Evolutionary conservation across 177 flowering plant species (phyloP), one percentile per base, ranked within the genome.

Genomic region (Vitis hybrid): DNA sequence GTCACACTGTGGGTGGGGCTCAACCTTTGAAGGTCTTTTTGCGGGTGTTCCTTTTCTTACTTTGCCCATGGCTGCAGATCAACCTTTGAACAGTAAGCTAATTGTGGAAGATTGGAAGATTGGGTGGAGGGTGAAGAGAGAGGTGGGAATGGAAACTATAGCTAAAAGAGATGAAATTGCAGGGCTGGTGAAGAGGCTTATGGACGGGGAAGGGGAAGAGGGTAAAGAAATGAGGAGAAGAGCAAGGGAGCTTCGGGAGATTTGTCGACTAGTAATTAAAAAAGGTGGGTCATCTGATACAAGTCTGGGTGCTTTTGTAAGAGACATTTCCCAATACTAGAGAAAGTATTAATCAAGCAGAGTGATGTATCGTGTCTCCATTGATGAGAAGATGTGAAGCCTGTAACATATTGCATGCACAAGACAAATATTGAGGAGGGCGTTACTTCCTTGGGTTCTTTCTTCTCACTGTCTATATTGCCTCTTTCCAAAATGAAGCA

Each of bases 71-170:
- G 50, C 79, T 26, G n/a, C 19, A 45, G 86, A 84, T 55, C 87
- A 84, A 65, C 4, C 34, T 2, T 76, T 77, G 0, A 79, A 78
- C 51, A 70, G 79, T 9, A 80, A 66, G 48, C 54, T 52, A 4
- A 71, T 80, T 18, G 78, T 79, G 14, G 86, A 84, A 19, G 84
- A 82, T 12, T 82, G 86, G 86, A 77, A 71, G 69, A 72, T 69
- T 17, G 89, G 89, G 40, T 32, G 75, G 78, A 73, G 74, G 63
- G 74, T 81, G 26, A 72, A 64, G 65, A 71, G 17, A 18, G 71
- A n/a, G 18, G 52, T 48, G 45, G 60, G 56, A 4, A 63, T 0
- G 6, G 68, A 74, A 56, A 56, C 3, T 4, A 30, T 77, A 51
- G 54, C 72, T 18, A 62, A 59, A 18, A 72, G 73, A 23, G 72